phyloP scores from a whole-genome alignment of 306 rosid species.

The Elaeagnus macrophylla region DNA sequence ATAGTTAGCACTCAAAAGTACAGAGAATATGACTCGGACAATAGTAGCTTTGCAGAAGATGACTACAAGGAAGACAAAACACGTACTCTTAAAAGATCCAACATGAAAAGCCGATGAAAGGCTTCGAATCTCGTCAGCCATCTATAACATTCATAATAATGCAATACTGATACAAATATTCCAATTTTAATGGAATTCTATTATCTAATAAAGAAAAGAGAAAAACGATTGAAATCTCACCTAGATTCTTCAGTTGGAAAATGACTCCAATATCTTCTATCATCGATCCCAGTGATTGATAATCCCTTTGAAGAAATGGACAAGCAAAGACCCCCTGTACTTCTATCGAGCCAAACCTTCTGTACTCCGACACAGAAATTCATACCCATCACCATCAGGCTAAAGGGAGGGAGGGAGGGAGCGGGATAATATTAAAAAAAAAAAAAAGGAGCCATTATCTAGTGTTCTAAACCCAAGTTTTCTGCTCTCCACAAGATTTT shows the following conservation, averaged over 20 bases:
- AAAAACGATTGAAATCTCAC: slow-evolving; percentile 28
- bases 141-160: slow-evolving; percentile 5
- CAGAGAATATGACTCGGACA: background rate
- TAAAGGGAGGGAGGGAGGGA: background rate
- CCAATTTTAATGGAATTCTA: slow-evolving; percentile 12
- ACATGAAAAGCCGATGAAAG: slow-evolving; percentile 14
- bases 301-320: slow-evolving; percentile 65
- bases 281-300: slow-evolving; percentile 69
- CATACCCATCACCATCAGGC: slow-evolving; percentile 11
- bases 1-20: too few relatives aligned
- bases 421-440: background rate
- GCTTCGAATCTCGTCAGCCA: slow-evolving; percentile 19
- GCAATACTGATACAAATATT: slow-evolving; percentile 17
- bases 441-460: slow-evolving; percentile 1
- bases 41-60: background rate
- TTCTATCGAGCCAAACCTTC: slow-evolving; percentile 84
- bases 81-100: slow-evolving; percentile 16
- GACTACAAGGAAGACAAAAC: background rate
- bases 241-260: slow-evolving; percentile 55
- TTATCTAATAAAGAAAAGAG: background rate
- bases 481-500: background rate
- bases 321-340: slow-evolving; percentile 63
- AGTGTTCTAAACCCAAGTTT: background rate
- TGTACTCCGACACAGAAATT: slow-evolving; percentile 24
- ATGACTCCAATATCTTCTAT: slow-evolving; percentile 32